Base-by-base conservation (phyloP, 805 yeast species). In the Pichia sporocuriosa region DNA sequence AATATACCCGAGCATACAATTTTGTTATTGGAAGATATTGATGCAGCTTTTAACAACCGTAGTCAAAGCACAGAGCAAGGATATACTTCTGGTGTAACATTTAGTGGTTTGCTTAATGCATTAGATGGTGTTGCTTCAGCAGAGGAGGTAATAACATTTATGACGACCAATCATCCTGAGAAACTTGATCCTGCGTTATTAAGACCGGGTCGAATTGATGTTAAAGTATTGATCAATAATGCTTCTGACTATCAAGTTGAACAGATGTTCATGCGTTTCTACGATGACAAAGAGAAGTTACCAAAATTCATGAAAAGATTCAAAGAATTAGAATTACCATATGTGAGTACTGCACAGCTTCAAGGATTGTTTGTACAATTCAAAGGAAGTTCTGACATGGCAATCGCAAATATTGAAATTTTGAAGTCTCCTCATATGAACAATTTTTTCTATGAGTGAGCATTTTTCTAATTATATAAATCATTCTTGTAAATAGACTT, bases 91-190 rank as follows among this genome's bases (percentile, higher is more conserved):
- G 96, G 96, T 16, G 97, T 93, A 12, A 93, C 98, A 3, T 93
- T 93, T 56, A 85, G 96, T 43, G 98, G 98, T 0, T 68, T 93
- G 35, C 66, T 93, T 45, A 93, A 93, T 58, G 96, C 98, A 0
- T 68, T 93, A 36, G 98, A 93, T 61, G 98, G 98, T 35, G 97
- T 93, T 15, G 93, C 97, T 3, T 85, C 96, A 23, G 95, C 97
- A 2, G 98, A 93, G 57, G 97, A 93, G 57, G 83, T 96, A 35
- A 72, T 93, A 26, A 90, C 97, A 0, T 93, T 93, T 62, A 93
- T 93, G 98, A 93, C 98, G 17, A 90, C 98, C 17, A 93, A 93
- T 62, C 98, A 93, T 57, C 96, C 97, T 0, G 97, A 93, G 48
- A 77, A 77, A 48, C 68, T 93, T 29, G 98, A 93, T 55, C 87